A percentile compares a stretch with the other conserved stretches of the same genome.
phyloP scores from a whole-genome alignment of 768 basidiomycete species.

The Dentipellis fragilis region DNA sequence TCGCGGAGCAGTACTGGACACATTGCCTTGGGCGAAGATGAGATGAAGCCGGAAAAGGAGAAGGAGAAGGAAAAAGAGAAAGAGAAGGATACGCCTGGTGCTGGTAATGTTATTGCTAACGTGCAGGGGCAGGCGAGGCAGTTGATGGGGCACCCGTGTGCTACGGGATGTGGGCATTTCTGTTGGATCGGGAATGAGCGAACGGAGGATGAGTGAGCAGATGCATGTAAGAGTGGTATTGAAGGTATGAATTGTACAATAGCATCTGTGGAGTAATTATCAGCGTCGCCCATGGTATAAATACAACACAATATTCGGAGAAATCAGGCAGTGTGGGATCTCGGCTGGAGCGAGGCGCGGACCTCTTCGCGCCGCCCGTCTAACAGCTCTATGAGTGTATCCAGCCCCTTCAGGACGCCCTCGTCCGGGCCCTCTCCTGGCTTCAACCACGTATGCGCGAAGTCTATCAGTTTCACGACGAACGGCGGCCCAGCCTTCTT shows the following conservation, averaged over 20 bases:
- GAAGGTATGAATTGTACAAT: neutral
- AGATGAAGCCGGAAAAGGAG: conserved; percentile 2
- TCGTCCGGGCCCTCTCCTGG: conserved; percentile 70
- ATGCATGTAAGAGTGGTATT: neutral
- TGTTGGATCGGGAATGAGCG: conserved; percentile 51
- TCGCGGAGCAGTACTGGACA: conserved; percentile 13
- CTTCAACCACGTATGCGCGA: conserved; percentile 72
- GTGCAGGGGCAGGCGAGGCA: neutral
- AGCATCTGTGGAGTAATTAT: neutral
- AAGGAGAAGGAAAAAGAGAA: neutral
- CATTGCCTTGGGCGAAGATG: conserved; percentile 7
- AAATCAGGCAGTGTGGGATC: neutral
- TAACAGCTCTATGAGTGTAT: conserved; percentile 53
- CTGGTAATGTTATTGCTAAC: conserved; percentile 1
- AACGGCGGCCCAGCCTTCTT: conserved; percentile 4
- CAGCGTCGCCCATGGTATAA: neutral
- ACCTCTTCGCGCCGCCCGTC: conserved; percentile 37
- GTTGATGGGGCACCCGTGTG: conserved; percentile 54
- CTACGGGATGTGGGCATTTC: conserved; percentile 74
- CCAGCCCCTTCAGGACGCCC: conserved; percentile 67
- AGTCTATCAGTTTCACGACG: conserved; percentile 81
- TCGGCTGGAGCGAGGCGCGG: neutral
- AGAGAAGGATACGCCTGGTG: too few relatives aligned
- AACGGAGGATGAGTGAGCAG: conserved; percentile 1
- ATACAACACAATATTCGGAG: neutral